Evolutionary conservation across 2,329 filamentous ascomycete genomes (phyloP), one percentile per base, ranked within the genome.

Genomic region (Fusarium fujikuroi): DNA sequence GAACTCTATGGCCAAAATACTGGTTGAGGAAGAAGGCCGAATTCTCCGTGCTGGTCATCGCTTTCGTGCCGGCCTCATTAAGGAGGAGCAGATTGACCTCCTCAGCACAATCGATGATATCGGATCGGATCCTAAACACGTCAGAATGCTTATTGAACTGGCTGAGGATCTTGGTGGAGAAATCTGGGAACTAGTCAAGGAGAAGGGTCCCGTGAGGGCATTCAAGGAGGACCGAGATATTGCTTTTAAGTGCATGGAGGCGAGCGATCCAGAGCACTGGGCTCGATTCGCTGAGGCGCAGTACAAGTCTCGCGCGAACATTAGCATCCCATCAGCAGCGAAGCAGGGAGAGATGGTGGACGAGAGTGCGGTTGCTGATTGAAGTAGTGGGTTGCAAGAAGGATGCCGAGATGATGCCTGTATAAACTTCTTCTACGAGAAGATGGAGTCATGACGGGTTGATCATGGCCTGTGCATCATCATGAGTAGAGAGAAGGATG

Each of bases 201-300:
- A 87, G 46, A 87, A 89, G 74, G 92, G 92, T 1, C 87, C 88
- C 57, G 85, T 92, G 18, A 84, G 85, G 62, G 87, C 90, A 1
- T 91, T 94, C 73, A 86, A 89, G 75, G 88, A 91, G 77, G 81
- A 91, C 71, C 84, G 83, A 64, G 85, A 87, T 21, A 78, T 87
- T 59, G 83, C 91, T 25, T 79, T 87, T 44, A 82, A 83, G 67
- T 77, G 81, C 56, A 78, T 91, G 72, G 85, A 89, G 23, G 89
- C 88, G 9, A 86, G 87, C 34, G 93, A 94, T 72, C 90, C 91
- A 0, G 88, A 90, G 70, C 87, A 92, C 79, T 89, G 93, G 87
- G 87, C 88, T 56, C 82, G 83, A 12, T 89, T 95, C 77, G 86
- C 88, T 30, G 89, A 92, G 80, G 84, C 87, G 42, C 90, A 91